Conservation (phyloP, 2,329 filamentous ascomycete species). For the Polychaeton citri region DNA sequence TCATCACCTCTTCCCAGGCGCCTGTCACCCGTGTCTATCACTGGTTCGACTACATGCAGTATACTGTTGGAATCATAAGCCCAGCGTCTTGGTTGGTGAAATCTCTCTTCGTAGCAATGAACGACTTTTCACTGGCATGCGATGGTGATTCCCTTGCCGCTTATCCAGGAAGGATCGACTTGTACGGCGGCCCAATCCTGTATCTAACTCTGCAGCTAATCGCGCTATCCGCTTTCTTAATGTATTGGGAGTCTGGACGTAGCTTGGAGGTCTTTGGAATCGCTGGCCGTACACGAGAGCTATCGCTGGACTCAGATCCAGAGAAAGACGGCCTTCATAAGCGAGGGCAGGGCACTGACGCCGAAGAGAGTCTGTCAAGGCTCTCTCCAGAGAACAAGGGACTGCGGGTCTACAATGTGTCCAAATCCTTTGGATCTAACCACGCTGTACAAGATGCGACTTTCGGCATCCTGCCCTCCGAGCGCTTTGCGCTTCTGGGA, state of each 20-base stretch:
- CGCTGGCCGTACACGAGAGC: too few species aligned
- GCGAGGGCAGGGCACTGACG: conserved; percentile 24
- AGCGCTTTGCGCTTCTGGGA: conserved; percentile 75
- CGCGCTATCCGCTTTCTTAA: conserved; percentile 54
- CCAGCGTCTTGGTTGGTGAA: conserved; percentile 62
- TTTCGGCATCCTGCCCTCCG: conserved; percentile 64
- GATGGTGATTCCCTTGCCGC: conserved; percentile 44
- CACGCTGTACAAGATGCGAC: conserved; percentile 73
- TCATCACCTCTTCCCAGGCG: conserved; percentile 58
- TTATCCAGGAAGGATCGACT: conserved; percentile 54
- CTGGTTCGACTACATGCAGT: conserved; percentile 58
- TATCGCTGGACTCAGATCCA: too few species aligned
- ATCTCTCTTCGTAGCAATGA: conserved; percentile 60
- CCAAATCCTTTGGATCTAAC: conserved; percentile 62
- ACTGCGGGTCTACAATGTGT: conserved; percentile 60
- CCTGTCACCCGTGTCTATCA: conserved; percentile 55
- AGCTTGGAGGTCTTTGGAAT: too few species aligned
- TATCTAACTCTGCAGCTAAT: conserved; percentile 65
- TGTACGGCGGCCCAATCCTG: conserved; percentile 71
- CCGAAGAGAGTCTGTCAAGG: conserved; percentile 14
- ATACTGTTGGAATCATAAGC: conserved; percentile 55
- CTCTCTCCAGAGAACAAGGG: conserved; percentile 46
- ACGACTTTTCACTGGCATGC: conserved; percentile 69
- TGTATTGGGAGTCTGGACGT: conserved; percentile 65
- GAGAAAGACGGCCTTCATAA: conserved; percentile 44